Conservation (phyloP, 495 filamentous ascomycete species). For the Hypoxylon lenormandii region DNA sequence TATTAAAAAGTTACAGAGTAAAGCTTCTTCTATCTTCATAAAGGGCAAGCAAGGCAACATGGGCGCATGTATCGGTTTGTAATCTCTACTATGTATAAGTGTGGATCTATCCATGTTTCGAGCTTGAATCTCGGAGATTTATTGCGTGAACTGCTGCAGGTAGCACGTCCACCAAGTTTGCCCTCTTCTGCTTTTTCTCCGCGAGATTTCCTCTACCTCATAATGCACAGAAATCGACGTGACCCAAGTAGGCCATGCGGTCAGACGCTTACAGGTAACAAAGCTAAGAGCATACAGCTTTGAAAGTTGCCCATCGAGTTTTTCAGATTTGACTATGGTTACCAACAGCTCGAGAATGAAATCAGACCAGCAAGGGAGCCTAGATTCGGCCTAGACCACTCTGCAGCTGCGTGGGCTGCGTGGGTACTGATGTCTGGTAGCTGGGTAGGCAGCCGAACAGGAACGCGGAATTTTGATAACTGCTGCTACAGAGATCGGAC, state of each 20-base stretch:
- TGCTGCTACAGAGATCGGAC: conserved; percentile 28
- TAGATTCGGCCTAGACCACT: conserved; percentile 1
- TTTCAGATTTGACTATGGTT: not conserved
- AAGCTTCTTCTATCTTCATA: not conserved
- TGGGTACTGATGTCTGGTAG: not conserved
- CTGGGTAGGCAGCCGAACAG: conserved; percentile 6
- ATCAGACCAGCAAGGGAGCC: conserved; percentile 23
- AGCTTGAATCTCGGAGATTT: conserved; percentile 42
- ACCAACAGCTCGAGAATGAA: conserved; percentile 14
- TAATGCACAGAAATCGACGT: too few species aligned
- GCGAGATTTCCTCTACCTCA: not conserved
- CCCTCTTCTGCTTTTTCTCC: not conserved
- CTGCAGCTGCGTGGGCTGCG: too few species aligned
- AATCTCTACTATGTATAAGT: conserved; percentile 13
- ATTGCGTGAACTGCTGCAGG: conserved; percentile 33
- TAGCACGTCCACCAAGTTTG: conserved; percentile 14
- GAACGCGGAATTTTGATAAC: conserved; percentile 30
- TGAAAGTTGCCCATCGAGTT: not conserved
- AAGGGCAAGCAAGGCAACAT: conserved; percentile 1
- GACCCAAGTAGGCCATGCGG: too few species aligned
- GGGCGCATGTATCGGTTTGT: not conserved
- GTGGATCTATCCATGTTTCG: conserved; percentile 33
- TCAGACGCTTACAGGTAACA: not conserved
- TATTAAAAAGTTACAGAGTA: too few species aligned
- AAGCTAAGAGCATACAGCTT: not conserved